phyloP scores from a whole-genome alignment of 2,329 filamentous ascomycete genomes.

The Huntiella decipiens region DNA sequence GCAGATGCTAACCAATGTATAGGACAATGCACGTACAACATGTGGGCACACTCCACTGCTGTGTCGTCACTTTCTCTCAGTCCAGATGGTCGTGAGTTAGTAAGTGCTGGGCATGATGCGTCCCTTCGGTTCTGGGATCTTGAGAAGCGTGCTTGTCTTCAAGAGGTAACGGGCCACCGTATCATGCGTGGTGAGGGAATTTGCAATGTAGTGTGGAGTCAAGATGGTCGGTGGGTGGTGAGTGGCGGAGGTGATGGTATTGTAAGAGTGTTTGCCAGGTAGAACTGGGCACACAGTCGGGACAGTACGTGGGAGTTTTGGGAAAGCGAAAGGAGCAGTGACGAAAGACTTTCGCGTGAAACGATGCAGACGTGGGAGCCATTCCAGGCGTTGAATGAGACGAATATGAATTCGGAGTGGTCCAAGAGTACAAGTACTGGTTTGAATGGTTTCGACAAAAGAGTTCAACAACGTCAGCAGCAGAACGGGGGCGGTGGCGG shows the following conservation, averaged over 20 bases:
- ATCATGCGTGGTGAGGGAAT: constrained; percentile 93
- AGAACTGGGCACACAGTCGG: neutral
- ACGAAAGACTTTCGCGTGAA: no score
- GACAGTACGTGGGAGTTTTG: neutral
- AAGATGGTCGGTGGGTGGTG: constrained; percentile 85
- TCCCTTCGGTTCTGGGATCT: constrained; percentile 93
- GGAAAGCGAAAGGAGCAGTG: no score
- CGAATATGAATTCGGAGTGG: no score
- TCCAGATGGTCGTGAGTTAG: constrained; percentile 81
- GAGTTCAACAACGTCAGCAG: no score
- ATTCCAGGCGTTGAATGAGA: no score
- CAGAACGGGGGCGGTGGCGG: no score
- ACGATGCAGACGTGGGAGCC: no score
- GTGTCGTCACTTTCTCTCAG: constrained; percentile 85
- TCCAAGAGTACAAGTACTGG: no score
- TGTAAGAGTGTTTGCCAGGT: constrained; percentile 71
- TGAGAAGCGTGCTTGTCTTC: constrained; percentile 85
- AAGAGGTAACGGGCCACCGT: constrained; percentile 84
- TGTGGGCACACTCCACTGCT: constrained; percentile 87
- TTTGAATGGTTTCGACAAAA: no score
- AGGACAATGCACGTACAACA: constrained; percentile 99
- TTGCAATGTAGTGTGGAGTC: constrained; percentile 86
- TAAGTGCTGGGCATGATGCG: constrained; percentile 89
- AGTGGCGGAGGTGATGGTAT: constrained; percentile 88
- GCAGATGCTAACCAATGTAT: constrained; percentile 3